Conservation (phyloP, 2,329 filamentous ascomycete species). For the Ramularia endophylla region DNA sequence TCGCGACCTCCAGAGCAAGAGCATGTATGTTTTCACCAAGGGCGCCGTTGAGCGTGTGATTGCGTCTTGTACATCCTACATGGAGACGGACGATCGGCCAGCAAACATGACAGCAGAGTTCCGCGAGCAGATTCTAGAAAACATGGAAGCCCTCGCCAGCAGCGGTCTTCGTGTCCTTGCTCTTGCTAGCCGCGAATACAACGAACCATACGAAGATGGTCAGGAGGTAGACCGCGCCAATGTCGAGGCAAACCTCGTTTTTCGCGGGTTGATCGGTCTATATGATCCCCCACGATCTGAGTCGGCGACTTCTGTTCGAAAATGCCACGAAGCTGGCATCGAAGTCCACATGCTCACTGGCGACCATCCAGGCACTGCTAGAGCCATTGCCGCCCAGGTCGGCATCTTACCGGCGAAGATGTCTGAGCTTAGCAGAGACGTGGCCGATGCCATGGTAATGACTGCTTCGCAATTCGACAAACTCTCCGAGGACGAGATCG, state of each 20-base stretch:
- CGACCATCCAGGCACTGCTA: slow-evolving; percentile 72
- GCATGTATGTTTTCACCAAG: slow-evolving; percentile 52
- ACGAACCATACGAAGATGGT: slow-evolving; percentile 41
- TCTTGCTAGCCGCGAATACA: slow-evolving; percentile 49
- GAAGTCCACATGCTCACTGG: slow-evolving; percentile 80
- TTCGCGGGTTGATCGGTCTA: slow-evolving; percentile 77
- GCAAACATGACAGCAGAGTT: slow-evolving; percentile 50
- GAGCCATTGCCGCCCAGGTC: slow-evolving; percentile 71
- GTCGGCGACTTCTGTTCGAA: slow-evolving; percentile 64
- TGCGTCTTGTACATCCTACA: slow-evolving; percentile 51
- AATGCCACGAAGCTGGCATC: slow-evolving; percentile 68
- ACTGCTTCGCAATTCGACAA: slow-evolving; percentile 58
- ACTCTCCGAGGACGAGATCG: slow-evolving; percentile 68
- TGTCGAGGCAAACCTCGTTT: slow-evolving; percentile 63
- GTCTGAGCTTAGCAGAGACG: slow-evolving; percentile 52
- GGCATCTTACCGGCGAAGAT: slow-evolving; percentile 65
- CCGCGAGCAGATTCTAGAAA: slow-evolving; percentile 52
- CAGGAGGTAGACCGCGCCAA: slow-evolving; percentile 48
- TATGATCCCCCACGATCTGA: slow-evolving; percentile 82
- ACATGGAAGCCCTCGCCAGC: slow-evolving; percentile 63
- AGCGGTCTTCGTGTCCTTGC: slow-evolving; percentile 61
- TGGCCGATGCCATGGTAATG: slow-evolving; percentile 66
- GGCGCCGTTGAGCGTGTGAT: slow-evolving; percentile 66
- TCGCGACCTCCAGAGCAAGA: slow-evolving; percentile 50
- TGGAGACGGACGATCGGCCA: slow-evolving; percentile 27